Evolutionary conservation across 2,329 filamentous ascomycete genomes (phyloP).

Genomic region (Hymenoscyphus fraxineus): DNA sequence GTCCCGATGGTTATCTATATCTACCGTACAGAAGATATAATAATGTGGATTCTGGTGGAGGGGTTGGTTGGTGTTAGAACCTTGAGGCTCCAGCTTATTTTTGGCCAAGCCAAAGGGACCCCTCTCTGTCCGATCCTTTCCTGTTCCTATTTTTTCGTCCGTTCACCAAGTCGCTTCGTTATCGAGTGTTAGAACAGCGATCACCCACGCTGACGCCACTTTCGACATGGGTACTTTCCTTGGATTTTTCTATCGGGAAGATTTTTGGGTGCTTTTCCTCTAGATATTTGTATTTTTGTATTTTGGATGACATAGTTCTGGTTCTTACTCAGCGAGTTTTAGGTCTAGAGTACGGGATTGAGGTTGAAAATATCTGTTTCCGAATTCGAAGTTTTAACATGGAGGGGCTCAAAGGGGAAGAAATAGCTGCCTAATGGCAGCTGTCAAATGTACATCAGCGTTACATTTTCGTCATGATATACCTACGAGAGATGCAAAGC

Average conservation of each 20-base stretch:
- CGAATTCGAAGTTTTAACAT: not conserved
- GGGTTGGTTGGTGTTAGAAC: too few species aligned
- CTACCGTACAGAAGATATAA: not conserved
- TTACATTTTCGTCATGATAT: slow-evolving; percentile 4
- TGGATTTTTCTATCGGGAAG: not conserved
- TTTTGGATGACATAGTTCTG: not conserved
- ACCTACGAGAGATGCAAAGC: not conserved
- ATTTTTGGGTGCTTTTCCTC: not conserved
- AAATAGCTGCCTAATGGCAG: not conserved
- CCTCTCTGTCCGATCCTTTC: not conserved
- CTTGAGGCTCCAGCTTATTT: too few species aligned
- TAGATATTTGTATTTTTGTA: not conserved
- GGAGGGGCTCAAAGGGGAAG: not conserved
- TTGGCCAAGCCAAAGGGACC: not conserved
- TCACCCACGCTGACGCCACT: not conserved
- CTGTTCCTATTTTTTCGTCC: not conserved
- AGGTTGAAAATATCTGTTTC: not conserved
- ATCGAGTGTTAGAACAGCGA: not conserved
- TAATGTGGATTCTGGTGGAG: too few species aligned
- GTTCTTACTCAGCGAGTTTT: not conserved
- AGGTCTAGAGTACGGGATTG: not conserved
- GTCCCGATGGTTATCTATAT: too few species aligned
- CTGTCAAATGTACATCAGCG: not conserved
- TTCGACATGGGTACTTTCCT: not conserved
- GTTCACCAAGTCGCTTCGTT: not conserved